Evolutionary conservation across 2,329 filamentous ascomycete genomes (phyloP).

Genomic region (Talaromyces verruculosus): DNA sequence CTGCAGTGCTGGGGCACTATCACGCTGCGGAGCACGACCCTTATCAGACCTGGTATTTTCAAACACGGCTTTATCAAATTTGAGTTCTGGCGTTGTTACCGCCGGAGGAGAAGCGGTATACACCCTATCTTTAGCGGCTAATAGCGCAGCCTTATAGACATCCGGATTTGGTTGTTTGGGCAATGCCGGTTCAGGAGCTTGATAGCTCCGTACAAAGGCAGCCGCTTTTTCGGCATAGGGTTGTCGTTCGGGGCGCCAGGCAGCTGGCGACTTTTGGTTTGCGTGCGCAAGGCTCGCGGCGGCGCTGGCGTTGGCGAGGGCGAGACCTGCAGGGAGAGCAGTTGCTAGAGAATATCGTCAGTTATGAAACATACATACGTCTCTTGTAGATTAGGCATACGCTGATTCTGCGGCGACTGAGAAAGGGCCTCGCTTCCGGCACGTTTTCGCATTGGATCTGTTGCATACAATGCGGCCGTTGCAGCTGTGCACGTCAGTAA

Average conservation of each 20-base stretch:
- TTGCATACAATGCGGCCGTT: slow-evolving; percentile 61
- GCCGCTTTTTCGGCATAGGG: slow-evolving; percentile 62
- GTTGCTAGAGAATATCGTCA: slow-evolving; percentile 18
- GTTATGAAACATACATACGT: neutral
- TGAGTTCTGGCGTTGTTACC: slow-evolving; percentile 14
- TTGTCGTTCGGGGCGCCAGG: slow-evolving; percentile 62
- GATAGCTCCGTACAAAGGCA: slow-evolving; percentile 60
- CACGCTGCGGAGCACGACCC: slow-evolving; percentile 39
- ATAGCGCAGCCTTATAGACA: slow-evolving; percentile 71
- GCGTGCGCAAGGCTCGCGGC: slow-evolving; percentile 74
- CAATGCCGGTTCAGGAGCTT: slow-evolving; percentile 33
- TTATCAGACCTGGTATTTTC: slow-evolving; percentile 47
- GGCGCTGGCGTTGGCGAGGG: slow-evolving; percentile 65
- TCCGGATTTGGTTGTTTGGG: slow-evolving; percentile 60
- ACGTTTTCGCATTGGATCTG: slow-evolving; percentile 41
- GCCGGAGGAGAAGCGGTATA: slow-evolving; percentile 22
- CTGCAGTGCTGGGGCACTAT: slow-evolving; percentile 40
- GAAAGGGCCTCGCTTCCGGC: slow-evolving; percentile 15
- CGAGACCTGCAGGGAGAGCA: slow-evolving; percentile 56
- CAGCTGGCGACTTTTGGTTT: slow-evolving; percentile 57
- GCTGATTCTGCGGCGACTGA: slow-evolving; percentile 5
- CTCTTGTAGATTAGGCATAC: neutral
- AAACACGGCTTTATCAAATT: slow-evolving; percentile 58
- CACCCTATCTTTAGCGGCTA: slow-evolving; percentile 51
- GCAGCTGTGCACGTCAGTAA: slow-evolving; percentile 47